These are phyloP conservation scores for Geotrichum klebahnii DNA, from an alignment of 1,139 yeast genomes.

Conservation along the genomic window DNA sequence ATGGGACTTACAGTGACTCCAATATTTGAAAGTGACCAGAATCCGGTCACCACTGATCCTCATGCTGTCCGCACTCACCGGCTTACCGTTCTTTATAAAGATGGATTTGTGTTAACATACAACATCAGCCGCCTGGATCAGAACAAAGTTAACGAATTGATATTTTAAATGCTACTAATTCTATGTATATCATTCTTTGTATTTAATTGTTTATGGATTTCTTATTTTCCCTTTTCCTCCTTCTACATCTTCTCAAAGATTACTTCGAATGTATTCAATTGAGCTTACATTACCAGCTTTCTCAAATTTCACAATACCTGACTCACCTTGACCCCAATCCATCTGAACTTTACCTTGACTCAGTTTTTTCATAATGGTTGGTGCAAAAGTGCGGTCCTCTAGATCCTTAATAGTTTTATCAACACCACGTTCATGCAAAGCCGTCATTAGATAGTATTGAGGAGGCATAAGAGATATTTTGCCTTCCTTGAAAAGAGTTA, in stretches of 20 bases:
- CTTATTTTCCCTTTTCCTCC: too few relatives aligned
- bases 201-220: conserved; percentile 8
- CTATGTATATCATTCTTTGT: conserved; percentile 7
- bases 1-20: conserved; percentile 28
- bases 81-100: conserved; percentile 24
- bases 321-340: conserved; percentile 38
- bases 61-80: conserved; percentile 12
- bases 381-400: conserved; percentile 28
- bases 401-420: conserved; percentile 24
- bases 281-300: conserved; percentile 26
- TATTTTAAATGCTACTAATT: conserved; percentile 1
- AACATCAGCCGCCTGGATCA: conserved; percentile 18
- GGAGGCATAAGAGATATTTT: conserved; percentile 36
- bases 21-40: conserved; percentile 19
- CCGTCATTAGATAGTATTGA: conserved; percentile 34
- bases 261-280: conserved; percentile 25
- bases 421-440: conserved; percentile 26
- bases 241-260: neutral
- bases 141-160: neutral
- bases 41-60: conserved; percentile 18
- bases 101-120: conserved; percentile 27
- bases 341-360: conserved; percentile 28
- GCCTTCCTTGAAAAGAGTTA: conserved; percentile 28
- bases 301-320: conserved; percentile 28
- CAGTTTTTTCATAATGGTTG: conserved; percentile 23